Evolutionary conservation across 352 stramenopile species (phyloP).

Genomic region (Pythium scleroteichum): DNA sequence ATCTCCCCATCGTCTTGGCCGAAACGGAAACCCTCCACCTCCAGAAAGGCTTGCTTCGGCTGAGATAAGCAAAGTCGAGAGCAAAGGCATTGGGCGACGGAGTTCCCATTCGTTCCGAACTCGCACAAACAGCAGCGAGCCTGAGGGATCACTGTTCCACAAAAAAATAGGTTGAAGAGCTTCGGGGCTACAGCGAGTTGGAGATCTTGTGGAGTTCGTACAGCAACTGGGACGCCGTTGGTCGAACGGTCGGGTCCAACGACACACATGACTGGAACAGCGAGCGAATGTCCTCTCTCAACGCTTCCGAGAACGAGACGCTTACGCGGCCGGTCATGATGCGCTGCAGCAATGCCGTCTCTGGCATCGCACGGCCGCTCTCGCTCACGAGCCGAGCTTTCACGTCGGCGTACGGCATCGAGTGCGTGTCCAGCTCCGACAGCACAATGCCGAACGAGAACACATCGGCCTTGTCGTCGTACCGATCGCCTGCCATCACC

Average conservation of each 20-base stretch:
- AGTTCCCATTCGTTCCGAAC: too few species aligned
- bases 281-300: conserved; percentile 5
- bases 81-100: too few species aligned
- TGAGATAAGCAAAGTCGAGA: too few species aligned
- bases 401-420: conserved; percentile 17
- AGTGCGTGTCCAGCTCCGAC: conserved; percentile 24
- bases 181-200: conserved; percentile 18
- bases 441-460: conserved; percentile 29
- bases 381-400: conserved; percentile 13
- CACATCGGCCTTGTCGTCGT: conserved; percentile 27
- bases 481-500: conserved; percentile 27
- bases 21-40: too few species aligned
- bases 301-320: conserved; percentile 4
- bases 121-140: too few species aligned
- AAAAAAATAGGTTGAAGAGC: too few species aligned
- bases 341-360: conserved; percentile 16
- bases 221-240: conserved; percentile 16
- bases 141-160: too few species aligned
- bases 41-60: too few species aligned
- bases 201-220: conserved; percentile 28
- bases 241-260: conserved; percentile 3
- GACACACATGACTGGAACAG: conserved; percentile 9
- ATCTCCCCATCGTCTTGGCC: too few species aligned
- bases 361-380: conserved; percentile 8
- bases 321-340: conserved; percentile 18